phyloP scores from a whole-genome alignment of 2,329 filamentous ascomycete species.

The Cladosporium halotolerans region DNA sequence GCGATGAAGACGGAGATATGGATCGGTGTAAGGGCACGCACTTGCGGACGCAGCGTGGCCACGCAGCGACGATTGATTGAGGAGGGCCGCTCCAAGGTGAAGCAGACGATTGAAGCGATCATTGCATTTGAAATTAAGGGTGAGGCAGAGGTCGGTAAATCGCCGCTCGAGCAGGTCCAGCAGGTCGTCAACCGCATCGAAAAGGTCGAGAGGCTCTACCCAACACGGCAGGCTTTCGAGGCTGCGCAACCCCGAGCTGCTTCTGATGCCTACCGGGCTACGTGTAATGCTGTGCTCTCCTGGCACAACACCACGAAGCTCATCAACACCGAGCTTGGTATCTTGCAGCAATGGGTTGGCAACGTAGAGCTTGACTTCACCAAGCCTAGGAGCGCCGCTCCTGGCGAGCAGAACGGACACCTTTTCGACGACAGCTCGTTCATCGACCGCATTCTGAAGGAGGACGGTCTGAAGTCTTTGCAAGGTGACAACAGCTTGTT shows the following conservation, averaged over 20 bases:
- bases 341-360: conserved; percentile 92
- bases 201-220: conserved; percentile 77
- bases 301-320: conserved; percentile 97
- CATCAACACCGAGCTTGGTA: conserved; percentile 88
- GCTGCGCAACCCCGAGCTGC: conserved; percentile 68
- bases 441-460: conserved; percentile 88
- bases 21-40: conserved; percentile 77
- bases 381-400: conserved; percentile 63
- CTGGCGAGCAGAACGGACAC: conserved; percentile 55
- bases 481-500: conserved; percentile 83
- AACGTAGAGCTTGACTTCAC: conserved; percentile 92
- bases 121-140: conserved; percentile 92
- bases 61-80: conserved; percentile 85
- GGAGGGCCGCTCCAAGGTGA: conserved; percentile 68
- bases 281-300: conserved; percentile 80
- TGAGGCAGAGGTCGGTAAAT: conserved; percentile 82
- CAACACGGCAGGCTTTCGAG: conserved; percentile 69
- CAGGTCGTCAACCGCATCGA: conserved; percentile 88
- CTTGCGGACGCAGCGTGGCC: conserved; percentile 75
- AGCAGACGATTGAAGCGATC: conserved; percentile 75
- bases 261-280: conserved; percentile 70
- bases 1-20: conserved; percentile 67
- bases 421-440: conserved; percentile 88
- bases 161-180: conserved; percentile 79
- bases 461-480: conserved; percentile 86